These are phyloP conservation scores for Phytophthora vignae DNA, from an alignment of 352 stramenopile species.

Conservation along the genomic window DNA sequence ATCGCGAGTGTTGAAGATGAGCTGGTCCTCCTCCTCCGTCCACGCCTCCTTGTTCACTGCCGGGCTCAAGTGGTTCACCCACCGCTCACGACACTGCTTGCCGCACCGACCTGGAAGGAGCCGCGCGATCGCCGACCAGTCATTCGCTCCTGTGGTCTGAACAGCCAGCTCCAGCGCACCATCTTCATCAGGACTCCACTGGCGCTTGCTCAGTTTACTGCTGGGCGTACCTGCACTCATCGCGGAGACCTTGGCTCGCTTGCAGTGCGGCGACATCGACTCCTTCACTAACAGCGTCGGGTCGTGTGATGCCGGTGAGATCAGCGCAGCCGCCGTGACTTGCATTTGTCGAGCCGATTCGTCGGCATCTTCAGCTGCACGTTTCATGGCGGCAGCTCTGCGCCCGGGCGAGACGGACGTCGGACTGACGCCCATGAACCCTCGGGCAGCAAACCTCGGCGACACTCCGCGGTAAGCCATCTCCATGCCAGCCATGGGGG, in stretches of 20 bases:
- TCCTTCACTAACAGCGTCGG: conserved; percentile 28
- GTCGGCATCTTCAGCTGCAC: conserved; percentile 7
- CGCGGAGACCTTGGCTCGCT: conserved; percentile 58
- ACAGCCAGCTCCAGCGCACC: conserved; percentile 61
- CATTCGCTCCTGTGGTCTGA: conserved; percentile 61
- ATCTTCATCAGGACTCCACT: conserved; percentile 74
- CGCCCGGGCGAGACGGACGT: conserved; percentile 3
- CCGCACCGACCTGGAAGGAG: conserved; percentile 94
- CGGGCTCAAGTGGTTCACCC: conserved; percentile 97
- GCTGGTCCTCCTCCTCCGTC: conserved; percentile 92
- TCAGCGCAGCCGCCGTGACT: conserved; percentile 33
- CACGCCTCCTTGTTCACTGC: conserved; percentile 95
- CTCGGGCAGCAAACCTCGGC: conserved; percentile 12
- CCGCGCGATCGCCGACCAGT: conserved; percentile 95
- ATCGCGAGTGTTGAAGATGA: conserved; percentile 82
- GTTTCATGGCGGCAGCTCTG: conserved; percentile 12
- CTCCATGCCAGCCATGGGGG: conserved; percentile 19
- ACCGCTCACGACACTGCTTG: conserved; percentile 97
- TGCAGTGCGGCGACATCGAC: conserved; percentile 65
- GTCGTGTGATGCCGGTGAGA: conserved; percentile 33
- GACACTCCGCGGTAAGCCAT: conserved; percentile 27
- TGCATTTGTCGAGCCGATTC: neutral
- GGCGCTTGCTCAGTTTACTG: conserved; percentile 69
- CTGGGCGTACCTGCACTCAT: conserved; percentile 5
- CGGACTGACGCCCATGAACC: conserved; percentile 5